Conservation (phyloP, 495 filamentous ascomycete species). For the Daldinia childiae region DNA sequence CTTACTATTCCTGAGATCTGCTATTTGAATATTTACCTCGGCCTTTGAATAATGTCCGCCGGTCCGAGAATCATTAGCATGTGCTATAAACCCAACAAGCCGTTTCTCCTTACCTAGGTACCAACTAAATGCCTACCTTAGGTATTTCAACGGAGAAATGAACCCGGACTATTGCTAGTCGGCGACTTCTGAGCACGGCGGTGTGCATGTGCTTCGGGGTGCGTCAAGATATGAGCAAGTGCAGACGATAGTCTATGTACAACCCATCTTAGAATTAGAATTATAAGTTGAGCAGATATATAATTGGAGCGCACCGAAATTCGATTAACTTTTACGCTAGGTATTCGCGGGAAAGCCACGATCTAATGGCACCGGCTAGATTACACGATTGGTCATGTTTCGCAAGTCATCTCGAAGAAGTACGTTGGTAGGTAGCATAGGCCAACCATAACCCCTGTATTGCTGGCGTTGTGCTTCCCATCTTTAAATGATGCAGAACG, state of each 20-base stretch:
- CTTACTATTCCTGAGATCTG: background rate
- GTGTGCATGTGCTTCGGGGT: conserved; percentile 32
- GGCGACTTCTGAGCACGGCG: conserved; percentile 27
- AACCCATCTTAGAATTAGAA: conserved; percentile 22
- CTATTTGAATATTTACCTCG: conserved; percentile 17
- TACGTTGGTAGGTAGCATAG: conserved; percentile 8
- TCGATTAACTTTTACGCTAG: conserved; percentile 19
- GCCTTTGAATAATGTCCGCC: conserved; percentile 28
- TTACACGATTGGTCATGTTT: conserved; percentile 31
- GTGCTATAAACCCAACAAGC: conserved; percentile 9
- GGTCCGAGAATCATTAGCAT: conserved; percentile 7
- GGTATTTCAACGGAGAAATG: background rate
- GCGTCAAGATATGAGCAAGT: conserved; percentile 32
- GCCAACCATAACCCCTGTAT: conserved; percentile 31
- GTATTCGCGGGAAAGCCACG: conserved; percentile 14
- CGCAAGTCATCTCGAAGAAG: conserved; percentile 26
- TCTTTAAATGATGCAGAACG: conserved; percentile 11
- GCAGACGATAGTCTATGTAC: conserved; percentile 20
- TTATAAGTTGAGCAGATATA: conserved; percentile 10
- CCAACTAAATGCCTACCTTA: no score
- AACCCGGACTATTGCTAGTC: conserved; percentile 22
- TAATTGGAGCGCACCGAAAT: conserved; percentile 20
- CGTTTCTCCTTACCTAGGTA: background rate
- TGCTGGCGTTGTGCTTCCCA: conserved; percentile 32
- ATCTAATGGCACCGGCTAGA: conserved; percentile 33